These are phyloP conservation scores for Colletotrichum godetiae DNA, from an alignment of 2,329 filamentous ascomycete genomes.

Conservation along the genomic window DNA sequence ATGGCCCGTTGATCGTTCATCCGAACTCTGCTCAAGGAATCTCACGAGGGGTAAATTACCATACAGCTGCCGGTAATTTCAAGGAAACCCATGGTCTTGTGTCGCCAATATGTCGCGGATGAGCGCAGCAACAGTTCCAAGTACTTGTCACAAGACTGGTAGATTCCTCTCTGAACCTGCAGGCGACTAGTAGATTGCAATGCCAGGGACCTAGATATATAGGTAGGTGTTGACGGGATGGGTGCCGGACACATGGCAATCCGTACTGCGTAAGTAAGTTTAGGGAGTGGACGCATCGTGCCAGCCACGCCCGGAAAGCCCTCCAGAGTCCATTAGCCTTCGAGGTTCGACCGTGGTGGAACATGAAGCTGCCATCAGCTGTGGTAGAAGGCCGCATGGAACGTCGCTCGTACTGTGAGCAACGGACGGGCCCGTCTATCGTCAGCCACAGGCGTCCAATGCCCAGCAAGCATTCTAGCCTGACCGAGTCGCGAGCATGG, in stretches of 20 bases:
- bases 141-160: neutral
- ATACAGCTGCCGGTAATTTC: neutral
- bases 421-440: neutral
- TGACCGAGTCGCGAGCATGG: neutral
- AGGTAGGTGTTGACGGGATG: neutral
- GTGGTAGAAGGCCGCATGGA: conserved; percentile 14
- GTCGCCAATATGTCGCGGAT: neutral
- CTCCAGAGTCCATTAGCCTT: neutral
- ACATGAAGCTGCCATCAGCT: neutral
- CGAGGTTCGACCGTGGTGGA: neutral
- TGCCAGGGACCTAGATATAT: conserved; percentile 7
- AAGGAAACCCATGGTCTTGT: neutral
- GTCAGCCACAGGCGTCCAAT: neutral
- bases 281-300: neutral
- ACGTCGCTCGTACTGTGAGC: neutral
- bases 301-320: neutral
- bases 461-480: conserved; percentile 7
- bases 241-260: conserved; percentile 9
- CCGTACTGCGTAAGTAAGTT: neutral
- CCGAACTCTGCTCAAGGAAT: neutral
- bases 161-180: conserved; percentile 7
- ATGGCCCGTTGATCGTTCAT: conserved; percentile 1
- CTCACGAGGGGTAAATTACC: neutral
- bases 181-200: conserved; percentile 4
- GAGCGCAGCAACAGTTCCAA: neutral